Evolutionary conservation across 805 yeast genomes (phyloP), one percentile per base, ranked within the genome.

Genomic region (Brettanomyces anomalus): DNA sequence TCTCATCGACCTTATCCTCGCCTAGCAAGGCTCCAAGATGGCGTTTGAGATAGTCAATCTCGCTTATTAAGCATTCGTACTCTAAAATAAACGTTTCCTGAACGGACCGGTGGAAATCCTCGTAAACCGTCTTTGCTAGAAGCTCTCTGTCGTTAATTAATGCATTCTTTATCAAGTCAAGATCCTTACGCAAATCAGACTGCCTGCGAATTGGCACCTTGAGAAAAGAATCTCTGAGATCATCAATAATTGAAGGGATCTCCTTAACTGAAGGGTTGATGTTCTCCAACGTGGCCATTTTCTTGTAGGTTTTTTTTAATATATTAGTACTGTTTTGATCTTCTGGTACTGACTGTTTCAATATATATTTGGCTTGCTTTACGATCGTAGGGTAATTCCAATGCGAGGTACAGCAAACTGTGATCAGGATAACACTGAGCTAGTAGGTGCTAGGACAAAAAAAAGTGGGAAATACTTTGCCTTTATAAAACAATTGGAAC

Each of bases 81-180:
- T 90, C 97, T 38, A 75, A 58, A 30, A 75, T 53, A 39, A 66
- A 64, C 1, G 90, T 72, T 57, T 90, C 97, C 31, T 67, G 62
- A 3, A 65, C 62, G 1, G 84, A 59, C 45, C 90, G 74, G 59
- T 79, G 71, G 60, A 88, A 78, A 55, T 90, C 97, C 48, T 67
- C 56, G 18, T 62, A 48, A 48, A 88, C 61, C 0, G 95, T 88
- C 3, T 65, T 72, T 33, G 70, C 60, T 32, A 90, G 52, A 11
- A 56, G 64, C 4, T 75, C 78, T 41, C 65, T 69, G 53, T 79
- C 70, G 56, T 83, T 88, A 46, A 67, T 62, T 15, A 88, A 43
- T 2, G 76, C 79, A 51, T 70, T 79, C 64, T 81, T 83, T 16
- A 88, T 54, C 52, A 80, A 76, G 45, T 86, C 70, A 49, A 88